Evolutionary conservation across 768 basidiomycete genomes (phyloP), one percentile per base, ranked within the genome.

Genomic region (Flagelloscypha sp.): DNA sequence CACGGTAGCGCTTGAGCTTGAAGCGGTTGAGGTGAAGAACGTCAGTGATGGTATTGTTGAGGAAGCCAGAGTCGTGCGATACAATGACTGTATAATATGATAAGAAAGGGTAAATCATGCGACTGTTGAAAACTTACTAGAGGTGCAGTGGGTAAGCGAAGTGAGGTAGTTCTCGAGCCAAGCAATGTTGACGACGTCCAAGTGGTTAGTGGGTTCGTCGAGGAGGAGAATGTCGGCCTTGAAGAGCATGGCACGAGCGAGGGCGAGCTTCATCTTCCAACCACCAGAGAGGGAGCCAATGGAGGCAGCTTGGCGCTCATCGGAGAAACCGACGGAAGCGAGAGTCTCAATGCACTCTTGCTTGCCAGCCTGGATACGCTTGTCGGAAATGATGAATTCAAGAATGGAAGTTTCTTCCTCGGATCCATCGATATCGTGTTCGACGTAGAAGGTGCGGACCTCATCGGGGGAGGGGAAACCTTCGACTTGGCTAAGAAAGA

Each of bases 221-320:
- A 94, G 85, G 18, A 95, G 67, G 33, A 97, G 79, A 54, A 97
- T 97, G 53, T 97, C 93, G 44, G 93, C 93, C 69, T 84, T 87
- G 84, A 97, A 97, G 29, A 97, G 73, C 79, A 97, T 94, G 33
- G 93, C 93, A 43, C 93, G 79, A 40, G 93, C 93, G 42, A 97
- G 78, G 25, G 93, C 93, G 44, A 97, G 82, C 76, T 95, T 97
- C 93, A 97, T 97, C 76, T 97, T 97, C 93, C 93, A 95, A 70
- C 93, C 93, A 76, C 93, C 93, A 28, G 93, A 97, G 25, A 97
- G 68, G 40, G 79, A 79, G 45, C 92, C 88, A 46, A 95, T 95
- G 25, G 88, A 63, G 43, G 84, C 72, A 45, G 63, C 68, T 65
- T 95, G 93, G 46, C 92, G 81, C 50, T 80, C 85, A 42, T 82